Evolutionary conservation across 169 alveolate genomes (phyloP), one percentile per base, ranked within the genome.

Genomic region (Blepharisma undulans): DNA sequence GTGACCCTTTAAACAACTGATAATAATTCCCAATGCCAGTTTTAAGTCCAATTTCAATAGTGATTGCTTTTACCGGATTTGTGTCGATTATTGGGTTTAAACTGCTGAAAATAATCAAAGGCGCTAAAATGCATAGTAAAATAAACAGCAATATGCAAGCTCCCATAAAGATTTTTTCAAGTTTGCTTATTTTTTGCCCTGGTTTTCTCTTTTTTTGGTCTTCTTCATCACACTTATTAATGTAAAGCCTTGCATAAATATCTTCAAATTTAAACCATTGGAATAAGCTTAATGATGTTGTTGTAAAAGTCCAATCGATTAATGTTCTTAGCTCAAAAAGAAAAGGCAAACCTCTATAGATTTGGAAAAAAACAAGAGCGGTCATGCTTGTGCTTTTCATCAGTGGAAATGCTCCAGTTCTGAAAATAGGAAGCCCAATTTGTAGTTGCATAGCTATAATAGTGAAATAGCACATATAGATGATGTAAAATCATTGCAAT

Each of bases 241-340:
- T 77, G 66, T 93, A 95, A 5, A 95, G 88, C 71, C 93, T 93
- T 22, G 94, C 93, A 72, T 88, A 95, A 7, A 93, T 93, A 87
- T 95, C 98, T 91, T 96, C 98, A 25, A 96, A 90, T 92, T 96
- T 96, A 61, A 96, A 89, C 98, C 98, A 97, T 88, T 96, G 95
- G 79, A 95, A 95, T 27, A 96, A 74, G 89, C 95, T 98, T 71
- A 97, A 92, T 32, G 97, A 90, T 18, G 99, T 97, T 4, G 93
- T 32, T n/a, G 98, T 97, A 76, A 97, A 94, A 25, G 98, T 95
- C 98, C 98, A 97, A 93, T 97, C 99, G n/a, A 96, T 90, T n/a
- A 97, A 91, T 2, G 94, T 92, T 87, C 95, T 94, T 32, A 96
- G 88, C 91, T 97, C 99, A 91, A 92, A 95, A 29, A 96, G 32